These are phyloP conservation scores for Hyaloscypha bicolor DNA, from an alignment of 495 filamentous ascomycete genomes.

Conservation along the genomic window DNA sequence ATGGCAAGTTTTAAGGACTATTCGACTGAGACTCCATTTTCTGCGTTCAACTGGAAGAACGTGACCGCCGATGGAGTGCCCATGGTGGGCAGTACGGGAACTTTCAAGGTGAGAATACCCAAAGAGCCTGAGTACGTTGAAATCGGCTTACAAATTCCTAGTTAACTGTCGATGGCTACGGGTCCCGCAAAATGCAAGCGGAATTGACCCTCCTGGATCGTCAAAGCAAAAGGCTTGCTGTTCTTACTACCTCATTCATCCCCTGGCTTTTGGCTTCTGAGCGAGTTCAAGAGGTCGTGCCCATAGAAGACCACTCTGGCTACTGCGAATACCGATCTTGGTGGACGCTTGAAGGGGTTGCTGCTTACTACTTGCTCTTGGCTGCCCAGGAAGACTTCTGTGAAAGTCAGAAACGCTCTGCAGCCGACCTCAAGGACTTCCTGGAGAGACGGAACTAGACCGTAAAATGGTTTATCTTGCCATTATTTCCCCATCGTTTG, in stretches of 20 bases:
- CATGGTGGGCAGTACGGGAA: slow-evolving; percentile 15
- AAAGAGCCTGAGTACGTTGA: neutral
- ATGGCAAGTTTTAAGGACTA: slow-evolving; percentile 20
- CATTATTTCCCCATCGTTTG: too few species aligned
- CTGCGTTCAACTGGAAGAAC: slow-evolving; percentile 18
- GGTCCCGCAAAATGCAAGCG: neutral
- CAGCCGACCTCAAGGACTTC: slow-evolving; percentile 16
- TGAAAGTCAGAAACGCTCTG: slow-evolving; percentile 2
- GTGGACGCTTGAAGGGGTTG: slow-evolving; percentile 14
- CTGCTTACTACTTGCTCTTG: slow-evolving; percentile 17
- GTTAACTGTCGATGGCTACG: slow-evolving; percentile 13
- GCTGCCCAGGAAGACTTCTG: slow-evolving; percentile 12
- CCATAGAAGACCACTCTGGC: slow-evolving; percentile 7
- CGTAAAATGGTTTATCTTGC: neutral
- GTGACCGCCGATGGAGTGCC: slow-evolving; percentile 13
- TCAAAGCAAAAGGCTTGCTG: slow-evolving; percentile 15
- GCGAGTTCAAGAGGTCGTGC: slow-evolving; percentile 19
- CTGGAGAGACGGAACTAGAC: neutral
- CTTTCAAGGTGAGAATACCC: slow-evolving; percentile 14
- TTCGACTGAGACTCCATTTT: slow-evolving; percentile 1
- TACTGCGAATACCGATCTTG: slow-evolving; percentile 22
- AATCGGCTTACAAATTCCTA: neutral
- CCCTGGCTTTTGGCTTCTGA: slow-evolving; percentile 20
- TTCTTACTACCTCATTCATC: slow-evolving; percentile 3
- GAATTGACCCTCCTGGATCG: slow-evolving; percentile 21